These are phyloP conservation scores for Sutorius eximius DNA, from an alignment of 1,284 basidiomycete species.

Conservation along the genomic window DNA sequence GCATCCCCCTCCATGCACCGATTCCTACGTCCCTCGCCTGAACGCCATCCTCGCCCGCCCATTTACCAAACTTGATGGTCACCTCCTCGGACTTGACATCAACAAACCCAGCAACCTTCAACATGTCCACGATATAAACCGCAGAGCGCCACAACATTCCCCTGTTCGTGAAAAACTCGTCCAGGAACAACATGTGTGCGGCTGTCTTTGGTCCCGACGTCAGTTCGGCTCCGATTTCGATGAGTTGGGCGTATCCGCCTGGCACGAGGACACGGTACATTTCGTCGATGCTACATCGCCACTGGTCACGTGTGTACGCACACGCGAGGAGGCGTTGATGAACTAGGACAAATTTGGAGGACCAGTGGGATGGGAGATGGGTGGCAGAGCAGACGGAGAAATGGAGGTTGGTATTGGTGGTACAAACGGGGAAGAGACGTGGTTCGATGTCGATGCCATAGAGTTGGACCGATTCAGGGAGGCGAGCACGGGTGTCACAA, in stretches of 20 bases:
- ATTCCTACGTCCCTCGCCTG: slow-evolving; percentile 3
- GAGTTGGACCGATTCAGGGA: slow-evolving; percentile 20
- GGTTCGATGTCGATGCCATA: slow-evolving; percentile 27
- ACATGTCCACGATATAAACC: slow-evolving; percentile 19
- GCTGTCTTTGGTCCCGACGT: slow-evolving; percentile 20
- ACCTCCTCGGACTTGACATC: slow-evolving; percentile 15
- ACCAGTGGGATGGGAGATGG: slow-evolving; percentile 26
- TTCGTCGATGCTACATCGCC: slow-evolving; percentile 26
- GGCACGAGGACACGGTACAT: slow-evolving; percentile 33
- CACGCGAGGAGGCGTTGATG: slow-evolving; percentile 35
- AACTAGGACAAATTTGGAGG: slow-evolving; percentile 29
- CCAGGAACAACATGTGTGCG: slow-evolving; percentile 11
- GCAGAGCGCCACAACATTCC: slow-evolving; percentile 12
- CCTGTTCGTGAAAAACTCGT: slow-evolving; percentile 13
- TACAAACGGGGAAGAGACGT: slow-evolving; percentile 13
- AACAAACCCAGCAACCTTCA: slow-evolving; percentile 21
- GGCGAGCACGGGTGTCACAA: slow-evolving; percentile 11
- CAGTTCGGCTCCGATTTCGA: slow-evolving; percentile 26
- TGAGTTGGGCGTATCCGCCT: slow-evolving; percentile 32
- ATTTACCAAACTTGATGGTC: slow-evolving; percentile 16
- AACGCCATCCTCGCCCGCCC: slow-evolving; percentile 22
- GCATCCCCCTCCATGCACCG: slow-evolving; percentile 21
- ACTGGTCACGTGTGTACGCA: slow-evolving; percentile 30
- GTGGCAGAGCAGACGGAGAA: slow-evolving; percentile 19
- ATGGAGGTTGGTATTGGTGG: slow-evolving; percentile 14